Base-by-base conservation (phyloP, 768 basidiomycete species). In the Filobasidium wieringae region DNA sequence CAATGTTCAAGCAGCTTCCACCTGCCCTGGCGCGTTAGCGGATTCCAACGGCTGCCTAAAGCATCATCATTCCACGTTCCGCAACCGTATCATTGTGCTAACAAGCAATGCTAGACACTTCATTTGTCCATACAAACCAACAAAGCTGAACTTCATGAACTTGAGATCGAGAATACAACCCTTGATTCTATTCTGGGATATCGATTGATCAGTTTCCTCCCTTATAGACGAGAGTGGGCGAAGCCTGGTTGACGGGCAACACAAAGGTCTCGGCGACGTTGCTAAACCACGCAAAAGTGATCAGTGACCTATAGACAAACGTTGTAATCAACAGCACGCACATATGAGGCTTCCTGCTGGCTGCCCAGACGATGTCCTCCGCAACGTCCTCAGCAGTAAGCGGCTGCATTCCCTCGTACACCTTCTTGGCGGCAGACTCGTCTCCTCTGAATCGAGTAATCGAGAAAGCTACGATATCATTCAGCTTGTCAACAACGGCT, bases 301-400 rank as follows among this genome's bases (percentile, higher is more conserved):
- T n/a, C n/a, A n/a, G n/a, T n/a, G n/a, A n/a, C n/a, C n/a, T n/a
- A n/a, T 14, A 11, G 17, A 11, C 14, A 8, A 37, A 36, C 32
- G 15, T 54, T 36, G n/a, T 7, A 7, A 17, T n/a, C n/a, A 22
- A 6, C 2, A 26, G 17, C 17, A 55, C 58, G 36, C 36, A 59
- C 47, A 62, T 59, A 45, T 65, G 64, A 1, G 54, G 53, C 51
- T 58, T 62, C 43, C 61, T 58, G 30, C 61, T 80, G 19, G 95
- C 93, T 14, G 84, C 84, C 93, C 93, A 99, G 19, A 93, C 90
- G 67, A 99, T 92, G 74, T 97, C 91, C 72, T 99, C 95, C 1
- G 95, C 95, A 45, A 96, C 85, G 68, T 96, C 91, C 59, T 84
- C 79, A 7, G 84, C 61, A 6, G 51, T 43, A 17, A 53, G 45